Evolutionary conservation across 768 basidiomycete genomes (phyloP).

Genomic region (Postia placenta): DNA sequence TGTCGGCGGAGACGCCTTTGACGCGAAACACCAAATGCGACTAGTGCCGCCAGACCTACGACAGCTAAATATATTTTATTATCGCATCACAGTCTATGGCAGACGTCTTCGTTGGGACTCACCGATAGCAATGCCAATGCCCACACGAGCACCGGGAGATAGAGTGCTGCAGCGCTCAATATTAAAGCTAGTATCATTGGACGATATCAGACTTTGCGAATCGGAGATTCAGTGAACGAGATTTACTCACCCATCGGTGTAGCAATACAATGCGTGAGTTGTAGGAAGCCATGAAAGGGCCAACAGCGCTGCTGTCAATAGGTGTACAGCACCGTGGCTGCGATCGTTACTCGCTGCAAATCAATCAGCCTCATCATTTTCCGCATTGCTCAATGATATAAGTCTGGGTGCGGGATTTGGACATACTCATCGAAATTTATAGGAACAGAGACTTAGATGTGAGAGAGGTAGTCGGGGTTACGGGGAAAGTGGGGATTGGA

Average conservation of each 20-base stretch:
- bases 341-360: background rate
- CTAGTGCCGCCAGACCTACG: background rate
- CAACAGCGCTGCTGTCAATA: background rate
- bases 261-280: background rate
- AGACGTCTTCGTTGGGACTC: background rate
- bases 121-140: conserved; percentile 4
- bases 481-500: no score
- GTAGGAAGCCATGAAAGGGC: background rate
- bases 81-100: background rate
- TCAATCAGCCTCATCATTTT: no score
- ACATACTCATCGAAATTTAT: no score
- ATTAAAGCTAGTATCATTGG: background rate
- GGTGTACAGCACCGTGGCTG: background rate
- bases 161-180: background rate
- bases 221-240: background rate
- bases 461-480: no score
- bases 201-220: background rate
- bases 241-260: background rate
- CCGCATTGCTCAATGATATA: no score
- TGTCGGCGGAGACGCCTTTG: background rate
- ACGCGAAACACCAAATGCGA: conserved; percentile 4
- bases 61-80: background rate
- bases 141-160: background rate
- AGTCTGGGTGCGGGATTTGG: no score
- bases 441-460: no score